Evolutionary conservation across 306 rosid genomes (phyloP).

Genomic region (Gleditsia sinensis): DNA sequence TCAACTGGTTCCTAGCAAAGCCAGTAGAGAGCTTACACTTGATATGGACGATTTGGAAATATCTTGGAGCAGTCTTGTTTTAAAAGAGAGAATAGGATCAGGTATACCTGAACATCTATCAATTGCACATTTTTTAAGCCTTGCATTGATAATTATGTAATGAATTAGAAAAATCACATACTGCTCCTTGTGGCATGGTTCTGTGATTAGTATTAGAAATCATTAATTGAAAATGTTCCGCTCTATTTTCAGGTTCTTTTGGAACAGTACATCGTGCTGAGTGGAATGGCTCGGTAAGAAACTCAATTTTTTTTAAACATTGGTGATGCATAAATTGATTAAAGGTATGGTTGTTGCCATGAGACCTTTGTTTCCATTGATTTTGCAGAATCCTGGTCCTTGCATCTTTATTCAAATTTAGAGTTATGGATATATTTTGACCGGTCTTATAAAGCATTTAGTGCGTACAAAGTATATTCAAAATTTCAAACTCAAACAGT

Average conservation of each 20-base stretch:
- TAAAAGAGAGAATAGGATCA: conserved; percentile 94
- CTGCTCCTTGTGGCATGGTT: conserved; percentile 38
- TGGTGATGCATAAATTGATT: conserved; percentile 18
- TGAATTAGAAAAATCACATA: conserved; percentile 12
- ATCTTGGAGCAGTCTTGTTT: conserved; percentile 79
- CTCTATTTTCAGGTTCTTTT: conserved; percentile 84
- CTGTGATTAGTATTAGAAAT: conserved; percentile 2
- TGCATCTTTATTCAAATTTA: conserved; percentile 5
- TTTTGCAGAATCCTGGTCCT: background rate
- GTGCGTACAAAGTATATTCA: conserved; percentile 2
- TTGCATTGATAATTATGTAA: conserved; percentile 30
- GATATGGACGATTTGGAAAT: conserved; percentile 79
- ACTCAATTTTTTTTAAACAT: conserved; percentile 1
- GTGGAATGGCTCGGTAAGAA: conserved; percentile 97
- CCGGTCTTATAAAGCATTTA: background rate
- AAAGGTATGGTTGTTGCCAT: conserved; percentile 5
- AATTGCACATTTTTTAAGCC: background rate
- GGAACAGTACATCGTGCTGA: conserved; percentile 99
- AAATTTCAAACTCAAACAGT: too few relatives aligned
- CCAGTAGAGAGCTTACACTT: conserved; percentile 55
- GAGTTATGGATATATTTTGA: background rate
- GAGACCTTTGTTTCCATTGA: background rate
- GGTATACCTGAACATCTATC: conserved; percentile 49
- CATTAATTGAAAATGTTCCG: conserved; percentile 27
- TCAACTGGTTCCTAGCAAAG: conserved; percentile 51